phyloP scores from a whole-genome alignment of 2,329 filamentous ascomycete genomes.

The Claviceps monticola region DNA sequence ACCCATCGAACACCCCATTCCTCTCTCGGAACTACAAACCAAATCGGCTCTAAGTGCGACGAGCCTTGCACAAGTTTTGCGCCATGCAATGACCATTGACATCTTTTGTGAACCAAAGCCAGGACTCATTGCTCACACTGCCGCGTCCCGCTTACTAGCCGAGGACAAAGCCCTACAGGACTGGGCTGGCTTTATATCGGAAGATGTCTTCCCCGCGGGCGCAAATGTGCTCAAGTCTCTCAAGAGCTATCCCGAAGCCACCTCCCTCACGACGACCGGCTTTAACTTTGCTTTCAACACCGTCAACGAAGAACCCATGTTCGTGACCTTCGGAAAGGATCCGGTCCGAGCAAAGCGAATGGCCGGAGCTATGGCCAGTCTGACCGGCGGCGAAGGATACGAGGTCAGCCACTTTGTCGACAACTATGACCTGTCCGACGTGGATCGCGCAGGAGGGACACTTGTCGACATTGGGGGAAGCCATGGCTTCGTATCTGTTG shows the following conservation, averaged over 20 bases:
- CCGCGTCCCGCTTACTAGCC: slow-evolving; percentile 36
- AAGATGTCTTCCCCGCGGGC: slow-evolving; percentile 38
- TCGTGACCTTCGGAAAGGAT: slow-evolving; percentile 36
- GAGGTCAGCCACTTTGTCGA: slow-evolving; percentile 38
- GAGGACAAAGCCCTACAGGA: slow-evolving; percentile 33
- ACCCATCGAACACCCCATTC: slow-evolving; percentile 30
- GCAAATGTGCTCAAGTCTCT: slow-evolving; percentile 32
- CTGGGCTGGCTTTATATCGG: slow-evolving; percentile 41
- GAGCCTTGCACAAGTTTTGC: slow-evolving; percentile 36
- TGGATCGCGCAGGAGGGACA: slow-evolving; percentile 30
- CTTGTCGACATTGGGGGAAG: slow-evolving; percentile 47
- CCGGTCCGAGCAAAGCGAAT: slow-evolving; percentile 34
- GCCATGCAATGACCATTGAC: slow-evolving; percentile 43
- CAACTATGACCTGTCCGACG: slow-evolving; percentile 36
- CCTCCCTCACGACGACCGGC: slow-evolving; percentile 31
- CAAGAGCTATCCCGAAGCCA: slow-evolving; percentile 30
- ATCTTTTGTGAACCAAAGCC: slow-evolving; percentile 40
- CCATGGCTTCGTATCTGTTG: slow-evolving; percentile 42
- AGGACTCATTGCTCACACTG: slow-evolving; percentile 39
- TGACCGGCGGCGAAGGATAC: slow-evolving; percentile 42
- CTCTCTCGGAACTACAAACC: slow-evolving; percentile 29
- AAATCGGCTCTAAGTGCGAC: slow-evolving; percentile 32
- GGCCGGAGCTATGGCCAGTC: slow-evolving; percentile 39
- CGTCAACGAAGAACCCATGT: slow-evolving; percentile 37
- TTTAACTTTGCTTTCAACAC: slow-evolving; percentile 39